Percentiles rank a stretch among this genome's conserved stretches.
These are phyloP conservation scores for Pythium biforme DNA, from an alignment of 352 stramenopile genomes.

Conservation along the genomic window DNA sequence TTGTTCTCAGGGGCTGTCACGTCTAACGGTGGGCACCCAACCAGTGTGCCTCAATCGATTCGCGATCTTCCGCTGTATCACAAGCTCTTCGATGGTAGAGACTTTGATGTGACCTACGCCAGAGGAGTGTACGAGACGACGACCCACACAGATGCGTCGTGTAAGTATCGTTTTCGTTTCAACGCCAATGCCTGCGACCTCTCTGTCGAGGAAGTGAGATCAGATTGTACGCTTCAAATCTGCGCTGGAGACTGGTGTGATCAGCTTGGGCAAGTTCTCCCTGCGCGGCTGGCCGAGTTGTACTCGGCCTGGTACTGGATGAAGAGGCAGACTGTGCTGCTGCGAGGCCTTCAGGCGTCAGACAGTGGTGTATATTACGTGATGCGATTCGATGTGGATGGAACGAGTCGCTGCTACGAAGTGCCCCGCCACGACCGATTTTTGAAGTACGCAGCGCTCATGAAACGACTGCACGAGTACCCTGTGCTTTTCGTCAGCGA, in stretches of 20 bases:
- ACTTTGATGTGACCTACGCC: slow-evolving; percentile 48
- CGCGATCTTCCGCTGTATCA: slow-evolving; percentile 31
- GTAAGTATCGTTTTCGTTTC: slow-evolving; percentile 40
- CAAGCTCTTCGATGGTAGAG: slow-evolving; percentile 40
- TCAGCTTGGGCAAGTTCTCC: slow-evolving; percentile 24
- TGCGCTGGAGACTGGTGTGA: slow-evolving; percentile 33
- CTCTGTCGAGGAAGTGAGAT: slow-evolving; percentile 33
- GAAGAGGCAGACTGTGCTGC: slow-evolving; percentile 38
- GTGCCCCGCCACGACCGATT: slow-evolving; percentile 32
- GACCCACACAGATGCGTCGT: slow-evolving; percentile 15
- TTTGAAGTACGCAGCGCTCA: slow-evolving; percentile 19
- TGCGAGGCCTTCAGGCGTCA: slow-evolving; percentile 18
- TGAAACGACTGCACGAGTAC: slow-evolving; percentile 22
- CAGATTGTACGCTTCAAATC: slow-evolving; percentile 32
- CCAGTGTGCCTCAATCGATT: slow-evolving; percentile 39
- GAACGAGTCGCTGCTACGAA: slow-evolving; percentile 30
- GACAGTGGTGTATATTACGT: slow-evolving; percentile 25
- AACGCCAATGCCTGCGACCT: slow-evolving; percentile 22
- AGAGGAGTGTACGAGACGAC: slow-evolving; percentile 37
- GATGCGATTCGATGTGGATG: slow-evolving; percentile 19
- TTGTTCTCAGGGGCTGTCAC: slow-evolving; percentile 47
- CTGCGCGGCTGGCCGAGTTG: slow-evolving; percentile 29
- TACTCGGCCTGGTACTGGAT: slow-evolving; percentile 59
- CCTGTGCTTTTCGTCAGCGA: slow-evolving; percentile 28
- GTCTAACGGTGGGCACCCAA: slow-evolving; percentile 37